Conservation (phyloP, 306 rosid species). For the Begonia loranthoides region DNA sequence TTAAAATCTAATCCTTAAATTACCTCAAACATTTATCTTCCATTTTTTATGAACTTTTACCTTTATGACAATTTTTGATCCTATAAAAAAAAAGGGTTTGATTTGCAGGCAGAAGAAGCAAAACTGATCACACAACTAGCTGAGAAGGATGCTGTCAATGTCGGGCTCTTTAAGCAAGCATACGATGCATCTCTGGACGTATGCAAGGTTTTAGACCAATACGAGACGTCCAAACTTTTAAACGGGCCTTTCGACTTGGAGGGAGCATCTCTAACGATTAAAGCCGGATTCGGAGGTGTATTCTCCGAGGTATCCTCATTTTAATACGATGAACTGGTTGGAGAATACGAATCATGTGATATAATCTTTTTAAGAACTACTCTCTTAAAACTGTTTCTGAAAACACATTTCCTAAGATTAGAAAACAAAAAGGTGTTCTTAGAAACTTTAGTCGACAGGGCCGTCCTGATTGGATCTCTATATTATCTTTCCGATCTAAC, state of each 20-base stretch:
- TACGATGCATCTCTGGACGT: conserved; percentile 58
- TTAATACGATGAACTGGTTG: too few relatives aligned
- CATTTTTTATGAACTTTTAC: too few relatives aligned
- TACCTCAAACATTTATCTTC: too few relatives aligned
- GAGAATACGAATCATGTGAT: too few relatives aligned
- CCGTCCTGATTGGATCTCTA: background rate
- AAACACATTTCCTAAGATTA: too few relatives aligned
- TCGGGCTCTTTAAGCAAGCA: conserved; percentile 67
- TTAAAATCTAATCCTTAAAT: too few relatives aligned
- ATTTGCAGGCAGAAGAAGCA: conserved; percentile 72
- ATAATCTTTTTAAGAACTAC: too few relatives aligned
- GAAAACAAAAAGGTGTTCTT: too few relatives aligned
- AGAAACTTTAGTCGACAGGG: too few relatives aligned
- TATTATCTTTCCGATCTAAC: background rate
- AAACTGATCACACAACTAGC: conserved; percentile 60
- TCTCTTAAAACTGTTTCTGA: too few relatives aligned
- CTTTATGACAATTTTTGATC: too few relatives aligned
- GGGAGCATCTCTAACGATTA: conserved; percentile 63
- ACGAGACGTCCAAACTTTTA: conserved; percentile 71
- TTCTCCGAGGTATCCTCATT: conserved; percentile 33
- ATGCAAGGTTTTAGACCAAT: conserved; percentile 50
- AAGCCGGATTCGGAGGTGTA: conserved; percentile 34
- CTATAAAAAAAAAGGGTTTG: background rate
- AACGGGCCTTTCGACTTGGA: conserved; percentile 60
- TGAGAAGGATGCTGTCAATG: conserved; percentile 54